Percentiles rank a stretch among this genome's conserved stretches.
Conservation (phyloP, 176 grass and related monocot genomes). For the Carex cristatella region DNA sequence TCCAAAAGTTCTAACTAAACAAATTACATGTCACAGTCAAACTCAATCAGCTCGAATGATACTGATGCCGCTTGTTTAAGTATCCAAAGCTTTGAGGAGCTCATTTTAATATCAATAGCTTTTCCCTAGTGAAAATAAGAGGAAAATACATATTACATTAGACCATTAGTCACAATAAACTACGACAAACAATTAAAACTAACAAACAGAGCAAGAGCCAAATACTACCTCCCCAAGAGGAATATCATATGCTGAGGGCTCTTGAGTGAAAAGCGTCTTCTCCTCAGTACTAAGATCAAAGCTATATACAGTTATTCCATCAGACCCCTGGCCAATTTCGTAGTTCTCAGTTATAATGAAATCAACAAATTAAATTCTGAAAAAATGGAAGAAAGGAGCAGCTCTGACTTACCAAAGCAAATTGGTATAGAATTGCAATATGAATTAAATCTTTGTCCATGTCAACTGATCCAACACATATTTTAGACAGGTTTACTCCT, state of each 20-base stretch:
- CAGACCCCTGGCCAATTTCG: conserved; percentile 43
- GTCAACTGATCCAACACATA: conserved; percentile 73
- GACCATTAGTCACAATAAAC: conserved; percentile 19
- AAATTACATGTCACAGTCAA: conserved; percentile 56
- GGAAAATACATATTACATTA: neutral
- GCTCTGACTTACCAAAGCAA: conserved; percentile 41
- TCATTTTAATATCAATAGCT: conserved; percentile 72
- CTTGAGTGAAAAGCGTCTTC: conserved; percentile 43
- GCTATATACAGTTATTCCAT: conserved; percentile 48
- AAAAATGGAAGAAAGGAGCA: neutral
- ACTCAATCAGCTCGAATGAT: conserved; percentile 71
- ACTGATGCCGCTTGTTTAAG: conserved; percentile 81
- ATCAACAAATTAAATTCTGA: conserved; percentile 5
- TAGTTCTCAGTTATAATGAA: conserved; percentile 21
- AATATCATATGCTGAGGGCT: conserved; percentile 46
- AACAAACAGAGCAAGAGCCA: neutral
- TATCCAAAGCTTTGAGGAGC: conserved; percentile 74
- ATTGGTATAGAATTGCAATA: conserved; percentile 66
- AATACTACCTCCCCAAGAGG: conserved; percentile 69
- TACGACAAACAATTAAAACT: neutral
- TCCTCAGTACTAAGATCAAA: conserved; percentile 68
- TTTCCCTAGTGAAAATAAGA: conserved; percentile 51
- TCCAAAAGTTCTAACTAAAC: conserved; percentile 4
- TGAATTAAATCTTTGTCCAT: conserved; percentile 67
- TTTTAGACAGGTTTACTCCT: conserved; percentile 53